A percentile compares a stretch with the other conserved stretches of the same genome.
These are phyloP conservation scores for Nicotiana paniculata DNA, from an alignment of 257 asterid genomes.

Conservation along the genomic window DNA sequence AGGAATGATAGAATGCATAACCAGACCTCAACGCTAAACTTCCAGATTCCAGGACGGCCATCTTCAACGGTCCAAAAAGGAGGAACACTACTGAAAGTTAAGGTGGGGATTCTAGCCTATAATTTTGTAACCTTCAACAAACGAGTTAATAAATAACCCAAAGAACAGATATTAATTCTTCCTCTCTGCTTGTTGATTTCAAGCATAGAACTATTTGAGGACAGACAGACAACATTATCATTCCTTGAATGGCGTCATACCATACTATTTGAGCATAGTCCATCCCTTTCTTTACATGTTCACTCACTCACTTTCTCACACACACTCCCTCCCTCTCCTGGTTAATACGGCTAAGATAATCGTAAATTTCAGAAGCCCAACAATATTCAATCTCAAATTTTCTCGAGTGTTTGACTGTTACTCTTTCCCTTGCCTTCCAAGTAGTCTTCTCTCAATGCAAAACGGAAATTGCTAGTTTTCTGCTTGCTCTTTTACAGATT, in stretches of 20 bases:
- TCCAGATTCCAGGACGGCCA: background rate
- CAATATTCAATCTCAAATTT: background rate
- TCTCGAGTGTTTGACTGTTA: background rate
- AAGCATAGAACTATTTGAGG: background rate
- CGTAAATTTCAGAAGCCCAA: background rate
- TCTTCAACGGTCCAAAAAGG: background rate
- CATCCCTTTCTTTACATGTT: background rate
- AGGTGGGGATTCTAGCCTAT: background rate
- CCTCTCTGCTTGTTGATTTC: background rate
- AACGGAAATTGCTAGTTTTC: background rate
- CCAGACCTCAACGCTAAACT: background rate
- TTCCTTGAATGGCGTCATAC: background rate
- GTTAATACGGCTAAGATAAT: background rate
- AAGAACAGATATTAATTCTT: background rate
- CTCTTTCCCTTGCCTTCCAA: background rate
- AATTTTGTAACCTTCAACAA: background rate
- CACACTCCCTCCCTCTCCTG: too few species aligned
- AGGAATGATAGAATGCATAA: background rate
- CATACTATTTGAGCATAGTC: background rate
- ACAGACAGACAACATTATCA: background rate
- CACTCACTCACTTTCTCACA: too few species aligned
- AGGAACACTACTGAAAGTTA: background rate
- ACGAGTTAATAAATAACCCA: background rate
- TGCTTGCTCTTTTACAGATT: background rate
- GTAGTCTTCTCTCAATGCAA: background rate